Base-by-base conservation (phyloP, 306 rosid species). In the Begonia masoniana region DNA sequence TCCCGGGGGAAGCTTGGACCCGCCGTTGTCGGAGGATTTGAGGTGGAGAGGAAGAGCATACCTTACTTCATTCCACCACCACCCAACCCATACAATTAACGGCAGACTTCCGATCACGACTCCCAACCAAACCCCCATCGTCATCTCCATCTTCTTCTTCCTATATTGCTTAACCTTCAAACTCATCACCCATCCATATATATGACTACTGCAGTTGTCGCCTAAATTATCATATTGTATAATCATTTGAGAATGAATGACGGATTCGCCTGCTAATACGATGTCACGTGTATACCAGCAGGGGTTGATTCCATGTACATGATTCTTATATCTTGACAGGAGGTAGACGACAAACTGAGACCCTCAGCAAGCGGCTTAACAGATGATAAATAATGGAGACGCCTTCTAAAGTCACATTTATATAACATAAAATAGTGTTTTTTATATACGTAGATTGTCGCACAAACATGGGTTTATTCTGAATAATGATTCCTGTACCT, bases 1-100 rank as follows among this genome's bases (percentile, higher is more conserved):
- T 1, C 73, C 68, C 2, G 73, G 62, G 3, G 80, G 73, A 12
- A 72, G 57, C 50, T 54, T 49, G 50, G 66, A 6, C 0, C 39
- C 39, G 1, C 41, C 53, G 4, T 57, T 13, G 1, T 5, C 39
- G 7, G 43, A 51, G 19, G 16, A 10, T 2, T 24, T 16, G n/a
- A 51, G 13, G 17, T 61, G 56, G 17, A 52, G 47, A 11, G 68
- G 68, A 47, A 61, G 56, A 10, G 23, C 71, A 16, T 71, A 57
- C 66, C 66, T 61, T 10, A 58, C 10, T 61, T 59, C 71, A 60
- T 75, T 75, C 68, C 76, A 69, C 69, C 72, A 65, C 75, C 75
- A 70, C 39, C 66, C 6, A 17, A 71, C 50, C 62, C 51, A 55
- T 41, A 35, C 49, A 56, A 70, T 19, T 0, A 62, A 4, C 10